phyloP scores from a whole-genome alignment of 2,329 filamentous ascomycete genomes.

The Colletotrichum orbiculare region DNA sequence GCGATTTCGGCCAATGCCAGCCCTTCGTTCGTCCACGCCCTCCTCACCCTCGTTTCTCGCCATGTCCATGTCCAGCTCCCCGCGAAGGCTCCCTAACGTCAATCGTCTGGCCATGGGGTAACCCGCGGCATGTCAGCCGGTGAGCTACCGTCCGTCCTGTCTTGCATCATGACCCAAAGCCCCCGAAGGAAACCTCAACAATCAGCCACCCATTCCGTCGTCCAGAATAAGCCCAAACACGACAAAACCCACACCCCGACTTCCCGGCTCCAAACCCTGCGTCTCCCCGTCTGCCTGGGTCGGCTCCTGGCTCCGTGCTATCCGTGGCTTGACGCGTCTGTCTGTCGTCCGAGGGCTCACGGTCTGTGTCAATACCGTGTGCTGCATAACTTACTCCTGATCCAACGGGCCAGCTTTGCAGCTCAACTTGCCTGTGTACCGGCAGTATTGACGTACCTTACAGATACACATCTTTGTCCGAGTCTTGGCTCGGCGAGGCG shows the following conservation, averaged over 20 bases:
- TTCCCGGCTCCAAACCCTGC: slow-evolving; percentile 23
- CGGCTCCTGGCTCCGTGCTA: slow-evolving; percentile 10
- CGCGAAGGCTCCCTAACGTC: slow-evolving; percentile 17
- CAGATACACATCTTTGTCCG: no score
- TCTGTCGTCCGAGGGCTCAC: slow-evolving; percentile 8
- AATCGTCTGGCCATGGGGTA: slow-evolving; percentile 16
- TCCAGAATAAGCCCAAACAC: slow-evolving; percentile 33
- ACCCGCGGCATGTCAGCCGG: slow-evolving; percentile 6
- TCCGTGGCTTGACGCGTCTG: slow-evolving; percentile 5
- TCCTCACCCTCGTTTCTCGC: slow-evolving; percentile 2
- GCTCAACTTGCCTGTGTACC: no score
- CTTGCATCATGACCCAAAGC: neutral
- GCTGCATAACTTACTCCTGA: neutral
- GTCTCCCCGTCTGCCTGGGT: slow-evolving; percentile 28
- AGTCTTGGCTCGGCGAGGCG: slow-evolving; percentile 4
- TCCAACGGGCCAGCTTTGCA: no score
- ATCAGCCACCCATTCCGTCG: slow-evolving; percentile 15
- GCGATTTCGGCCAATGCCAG: slow-evolving; percentile 18
- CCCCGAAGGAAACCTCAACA: slow-evolving; percentile 27
- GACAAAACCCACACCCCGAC: slow-evolving; percentile 10
- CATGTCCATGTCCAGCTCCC: slow-evolving; percentile 9
- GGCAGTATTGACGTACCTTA: no score
- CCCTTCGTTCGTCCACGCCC: slow-evolving; percentile 19
- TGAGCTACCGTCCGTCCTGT: slow-evolving; percentile 14
- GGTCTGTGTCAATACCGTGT: slow-evolving; percentile 9